Evolutionary conservation across 306 rosid species (phyloP), one percentile per base, ranked within the genome.

Genomic region (Boehmeria nivea): DNA sequence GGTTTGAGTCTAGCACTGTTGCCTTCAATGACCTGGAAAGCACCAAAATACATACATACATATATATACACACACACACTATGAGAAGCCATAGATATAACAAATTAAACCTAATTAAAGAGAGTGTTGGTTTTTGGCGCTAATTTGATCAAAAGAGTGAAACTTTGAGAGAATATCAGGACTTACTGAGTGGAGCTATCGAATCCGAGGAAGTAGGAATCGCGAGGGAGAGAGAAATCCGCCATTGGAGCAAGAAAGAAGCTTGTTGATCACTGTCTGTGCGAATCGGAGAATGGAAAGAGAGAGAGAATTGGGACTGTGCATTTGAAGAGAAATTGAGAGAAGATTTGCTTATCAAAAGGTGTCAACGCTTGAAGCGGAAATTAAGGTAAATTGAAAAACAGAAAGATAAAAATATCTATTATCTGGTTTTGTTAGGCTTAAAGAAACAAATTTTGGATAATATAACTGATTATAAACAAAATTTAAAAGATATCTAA

Each of bases 131-230:
- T n/a, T n/a, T n/a, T n/a, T n/a, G n/a, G n/a, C n/a, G 36, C 8
- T 31, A 31, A 1, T 10, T 31, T 31, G 36, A 31, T 31, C 36
- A 31, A 31, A 31, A 4, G 3, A 40, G 10, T 40, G 10, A 3
- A 40, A 8, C 3, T 40, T 0, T 38, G 43, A 48, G 23, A 15
- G 23, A 20, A 28, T 23, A 58, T 12, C 2, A 6, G 0, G 46
- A 72, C 89, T 74, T 76, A 91, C 98, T 87, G 98, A 12, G 98
- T 91, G 27, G 98, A 91, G 38, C 94, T 82, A 59, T 91, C 98
- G 34, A 91, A 75, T 56, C 96, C 98, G 42, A 91, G 93, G 67
- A 76, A 91, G 43, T 76, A 84, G 1, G 96, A 82, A 37, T 74
- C 77, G 0, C 12, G 56, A 23, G 96, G 93, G 47, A 91, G 91